Base-by-base conservation (phyloP, 441 rosid species). In the Bocquillonia castaneifolia region DNA sequence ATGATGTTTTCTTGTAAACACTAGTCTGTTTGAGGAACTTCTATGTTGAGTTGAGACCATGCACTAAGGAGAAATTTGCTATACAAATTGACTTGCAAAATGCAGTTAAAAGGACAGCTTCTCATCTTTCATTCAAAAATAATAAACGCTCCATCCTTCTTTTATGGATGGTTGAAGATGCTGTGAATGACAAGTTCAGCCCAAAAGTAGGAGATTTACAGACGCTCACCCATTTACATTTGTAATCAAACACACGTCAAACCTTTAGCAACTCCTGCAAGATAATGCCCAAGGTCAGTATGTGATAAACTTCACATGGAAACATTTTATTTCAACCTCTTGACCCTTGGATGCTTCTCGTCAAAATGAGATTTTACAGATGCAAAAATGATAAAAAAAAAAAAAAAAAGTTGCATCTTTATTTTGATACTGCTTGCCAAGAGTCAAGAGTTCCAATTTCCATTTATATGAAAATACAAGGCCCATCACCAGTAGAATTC, bases 211-310 rank as follows among this genome's bases (percentile, higher is more conserved):
- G 28, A 31, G 28, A 28, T 13, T 39, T 28, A 29, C 34, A 25
- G 60, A 69, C 17, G 18, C 37, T 29, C 59, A 36, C 25, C 3
- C 31, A 25, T 14, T 62, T 60, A 51, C 71, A 63, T 73, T 44
- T 55, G 6, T 39, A 34, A 22, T n/a, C 51, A 47, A 31, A 44
- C 54, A n/a, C 23, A 28, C 65, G 53, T 68, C 74, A 85, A 55
- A 85, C 85, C 54, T 66, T 85, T 71, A 82, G 71, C 84, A 81
- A 63, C 63, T 85, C 86, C 89, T 81, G 86, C 61, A 77, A 80
- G 40, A 77, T 40, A 47, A 69, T 45, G 55, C 42, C 28, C 40
- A 17, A 42, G n/a, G 10, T 58, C 69, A 60, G 63, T 10, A 67
- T n/a, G 3, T 58, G 26, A 2, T 31, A 31, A 26, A 13, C 63